Evolutionary conservation across 352 stramenopile species (phyloP).

Genomic region (Aphanomyces cochlioides): DNA sequence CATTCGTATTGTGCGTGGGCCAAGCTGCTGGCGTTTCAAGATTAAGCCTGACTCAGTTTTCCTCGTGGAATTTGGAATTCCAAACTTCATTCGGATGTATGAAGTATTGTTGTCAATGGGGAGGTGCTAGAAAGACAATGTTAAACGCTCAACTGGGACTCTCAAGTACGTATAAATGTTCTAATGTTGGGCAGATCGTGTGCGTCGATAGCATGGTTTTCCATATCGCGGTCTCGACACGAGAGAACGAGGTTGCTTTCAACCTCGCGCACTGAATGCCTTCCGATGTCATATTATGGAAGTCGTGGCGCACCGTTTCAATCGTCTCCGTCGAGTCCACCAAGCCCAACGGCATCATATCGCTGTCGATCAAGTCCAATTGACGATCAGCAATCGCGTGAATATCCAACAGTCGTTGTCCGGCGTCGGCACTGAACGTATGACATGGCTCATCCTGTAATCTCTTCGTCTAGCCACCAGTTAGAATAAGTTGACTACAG

Average conservation of each 20-base stretch:
- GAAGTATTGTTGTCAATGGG: constrained; percentile 5
- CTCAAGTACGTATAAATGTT: constrained; percentile 2
- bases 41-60: constrained; percentile 2
- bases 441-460: background rate
- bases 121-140: background rate
- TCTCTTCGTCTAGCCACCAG: too few relatives aligned
- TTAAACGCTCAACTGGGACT: background rate
- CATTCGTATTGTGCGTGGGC: background rate
- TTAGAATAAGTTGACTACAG: too few relatives aligned
- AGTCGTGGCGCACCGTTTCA: background rate
- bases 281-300: background rate
- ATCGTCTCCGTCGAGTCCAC: background rate
- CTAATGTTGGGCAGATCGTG: background rate
- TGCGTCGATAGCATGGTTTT: background rate
- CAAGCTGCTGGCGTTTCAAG: background rate
- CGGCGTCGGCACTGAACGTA: constrained; percentile 6
- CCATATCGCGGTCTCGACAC: background rate
- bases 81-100: background rate
- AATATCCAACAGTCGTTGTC: background rate
- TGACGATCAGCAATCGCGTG: constrained; percentile 19
- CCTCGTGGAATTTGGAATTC: background rate
- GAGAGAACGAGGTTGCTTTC: background rate
- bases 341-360: constrained; percentile 11
- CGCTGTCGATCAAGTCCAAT: constrained; percentile 9
- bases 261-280: background rate